Evolutionary conservation across 192 early-diverging fungal species (phyloP).

Genomic region (Radiomyces spectabilis): DNA sequence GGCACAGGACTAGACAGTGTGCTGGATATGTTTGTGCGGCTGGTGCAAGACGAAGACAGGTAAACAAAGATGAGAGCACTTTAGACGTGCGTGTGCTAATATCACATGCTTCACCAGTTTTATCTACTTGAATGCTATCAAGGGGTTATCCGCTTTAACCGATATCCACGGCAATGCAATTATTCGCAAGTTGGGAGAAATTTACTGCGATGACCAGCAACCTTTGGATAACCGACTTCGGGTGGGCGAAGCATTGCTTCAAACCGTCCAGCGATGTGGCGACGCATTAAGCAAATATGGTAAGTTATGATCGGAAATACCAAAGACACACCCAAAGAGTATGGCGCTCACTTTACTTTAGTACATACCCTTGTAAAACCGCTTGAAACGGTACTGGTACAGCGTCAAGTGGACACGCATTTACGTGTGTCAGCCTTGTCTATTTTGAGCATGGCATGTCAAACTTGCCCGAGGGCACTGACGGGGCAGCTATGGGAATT

Average conservation of each 20-base stretch:
- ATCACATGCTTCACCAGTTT: constrained; percentile 47
- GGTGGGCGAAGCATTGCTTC: constrained; percentile 81
- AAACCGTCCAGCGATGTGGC: constrained; percentile 79
- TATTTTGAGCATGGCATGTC: constrained; percentile 58
- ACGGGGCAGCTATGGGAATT: constrained; percentile 59
- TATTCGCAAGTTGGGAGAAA: constrained; percentile 54
- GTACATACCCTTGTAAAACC: constrained; percentile 29
- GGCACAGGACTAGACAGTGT: constrained; percentile 53
- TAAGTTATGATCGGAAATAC: neutral
- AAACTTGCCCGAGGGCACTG: constrained; percentile 66
- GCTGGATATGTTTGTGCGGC: constrained; percentile 71
- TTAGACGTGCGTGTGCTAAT: no score
- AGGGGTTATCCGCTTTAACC: constrained; percentile 73
- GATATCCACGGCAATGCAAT: constrained; percentile 71
- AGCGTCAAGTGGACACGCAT: constrained; percentile 12
- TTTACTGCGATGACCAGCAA: constrained; percentile 48
- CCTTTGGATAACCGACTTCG: constrained; percentile 67
- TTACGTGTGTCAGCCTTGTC: constrained; percentile 57
- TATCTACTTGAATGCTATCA: constrained; percentile 89
- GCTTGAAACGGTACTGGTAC: constrained; percentile 18
- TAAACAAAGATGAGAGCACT: constrained; percentile 18
- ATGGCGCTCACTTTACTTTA: constrained; percentile 2
- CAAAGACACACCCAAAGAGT: neutral
- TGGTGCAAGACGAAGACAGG: constrained; percentile 74
- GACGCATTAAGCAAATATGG: constrained; percentile 71